Evolutionary conservation across 345 rosid species (phyloP).

Genomic region (Pistacia vera): DNA sequence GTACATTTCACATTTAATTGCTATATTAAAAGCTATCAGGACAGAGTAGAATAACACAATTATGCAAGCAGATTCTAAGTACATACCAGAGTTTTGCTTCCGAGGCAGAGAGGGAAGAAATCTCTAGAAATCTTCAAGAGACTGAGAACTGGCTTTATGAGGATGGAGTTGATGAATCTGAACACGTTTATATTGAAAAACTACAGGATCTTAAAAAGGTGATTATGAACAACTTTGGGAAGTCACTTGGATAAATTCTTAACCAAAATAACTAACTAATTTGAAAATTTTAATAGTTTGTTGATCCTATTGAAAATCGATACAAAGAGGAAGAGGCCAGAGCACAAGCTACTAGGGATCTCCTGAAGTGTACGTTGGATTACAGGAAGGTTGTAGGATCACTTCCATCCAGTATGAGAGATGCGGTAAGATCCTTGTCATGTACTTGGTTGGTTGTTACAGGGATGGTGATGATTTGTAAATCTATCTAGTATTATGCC

Average conservation of each 20-base stretch:
- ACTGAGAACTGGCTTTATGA: constrained; percentile 89
- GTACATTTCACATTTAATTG: constrained; percentile 31
- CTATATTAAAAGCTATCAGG: not conserved
- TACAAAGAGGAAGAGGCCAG: constrained; percentile 67
- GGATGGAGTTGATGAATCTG: constrained; percentile 83
- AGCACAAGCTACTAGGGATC: constrained; percentile 54
- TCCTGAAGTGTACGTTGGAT: constrained; percentile 49
- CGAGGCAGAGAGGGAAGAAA: constrained; percentile 59
- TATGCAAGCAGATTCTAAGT: constrained; percentile 54
- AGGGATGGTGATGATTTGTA: not conserved
- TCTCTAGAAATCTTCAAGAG: constrained; percentile 64
- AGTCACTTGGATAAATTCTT: constrained; percentile 4
- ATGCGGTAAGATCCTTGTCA: constrained; percentile 41
- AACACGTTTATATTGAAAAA: constrained; percentile 52
- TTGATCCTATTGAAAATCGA: constrained; percentile 69
- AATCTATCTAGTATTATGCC: not conserved
- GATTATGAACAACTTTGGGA: not conserved
- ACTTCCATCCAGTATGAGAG: constrained; percentile 53
- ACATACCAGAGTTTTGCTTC: constrained; percentile 57
- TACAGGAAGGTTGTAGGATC: constrained; percentile 47
- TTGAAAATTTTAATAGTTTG: constrained; percentile 41
- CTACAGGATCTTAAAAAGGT: constrained; percentile 67
- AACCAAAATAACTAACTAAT: not conserved
- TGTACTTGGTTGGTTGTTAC: not conserved
- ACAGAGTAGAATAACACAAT: constrained; percentile 4